Base-by-base conservation (phyloP, 78 protist genomes). In the Andalucia godoyi region DNA sequence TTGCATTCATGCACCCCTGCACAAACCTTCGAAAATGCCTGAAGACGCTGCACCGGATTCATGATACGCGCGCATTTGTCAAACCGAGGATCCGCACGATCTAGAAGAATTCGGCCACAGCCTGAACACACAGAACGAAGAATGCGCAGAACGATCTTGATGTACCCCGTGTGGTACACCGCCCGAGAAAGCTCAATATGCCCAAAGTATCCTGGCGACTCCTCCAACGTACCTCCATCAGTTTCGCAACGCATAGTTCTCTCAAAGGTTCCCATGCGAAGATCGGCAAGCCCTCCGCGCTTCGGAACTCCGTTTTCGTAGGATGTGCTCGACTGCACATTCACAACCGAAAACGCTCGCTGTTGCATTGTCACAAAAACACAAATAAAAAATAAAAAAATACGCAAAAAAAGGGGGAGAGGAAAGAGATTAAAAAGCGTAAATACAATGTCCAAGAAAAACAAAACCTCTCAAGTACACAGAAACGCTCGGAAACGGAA, bases 171-270 rank as follows among this genome's bases (percentile, higher is more conserved):
- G 65, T 96, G 94, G 74, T 62, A 91, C 54, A 96, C 88, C 0
- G 98, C 98, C 50, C 66, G 58, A 3, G 74, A 88, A 1, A 97
- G 91, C 23, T 76, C 82, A 17, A 97, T 37, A 78, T 91, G 91
- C 15, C 99, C 99, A 33, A 96, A 93, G 71, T 97, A 99, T 9
- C 99, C 99, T 1, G 98, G 97, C 72, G 99, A 97, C 25, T 87
- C 91, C 4, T 63, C 42, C 67, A 25, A 13, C n/a, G 54, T 50
- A 23, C 80, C 70, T 25, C 52, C 7, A 66, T 98, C 95, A 1
- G 94, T 93, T 51, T 45, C 63, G 84, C 99, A 95, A 7, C 21
- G 52, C 51, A 49, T 43, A 6, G 30, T 23, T 21, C 70, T 21
- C 29, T 91, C 96, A 32, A 85, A 63, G 1, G 93, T 52, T 34